Base-by-base conservation (phyloP, 768 basidiomycete genomes). In the Lentinula sp. region DNA sequence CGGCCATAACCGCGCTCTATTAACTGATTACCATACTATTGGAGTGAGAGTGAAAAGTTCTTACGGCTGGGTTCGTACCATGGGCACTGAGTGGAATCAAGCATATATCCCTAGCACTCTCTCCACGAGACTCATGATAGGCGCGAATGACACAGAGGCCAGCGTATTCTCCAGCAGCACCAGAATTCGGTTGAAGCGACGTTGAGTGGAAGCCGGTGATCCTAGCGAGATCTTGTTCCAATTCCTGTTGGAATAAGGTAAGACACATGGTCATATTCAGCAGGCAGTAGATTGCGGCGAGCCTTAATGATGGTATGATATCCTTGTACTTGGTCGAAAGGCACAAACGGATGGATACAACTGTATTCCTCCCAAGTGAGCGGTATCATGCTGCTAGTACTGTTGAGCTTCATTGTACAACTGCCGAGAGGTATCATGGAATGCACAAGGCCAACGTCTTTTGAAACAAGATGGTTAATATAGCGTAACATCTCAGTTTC, bases 401-500 rank as follows among this genome's bases (percentile, higher is more conserved):
- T 94, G 77, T 99, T 99, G 60, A 99, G 82, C 76, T 98, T 97
- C 95, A 96, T 97, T 6, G 95, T 96, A 74, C 95, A 95, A 71
- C 93, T 95, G 61, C 95, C 95, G 3, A 95, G 84, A 12, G 93
- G 88, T 66, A 97, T 98, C 93, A 98, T 98, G 49, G 93, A 85
- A 71, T 99, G 97, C 8, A 92, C 90, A 36, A 99, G 87, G 33
- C 93, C 89, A 61, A 98, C 84, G 70, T 99, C 97, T 77, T 98
- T 98, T 41, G 87, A 87, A 62, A 95, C 91, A 53, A 99, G 84
- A 66, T 94, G 90, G 75, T 93, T 85, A 69, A 98, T 92, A 74
- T 98, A 97, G 41, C 97, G 93, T 37, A 99, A 79, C 91, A 99
- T 95, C 76, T 98, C 95, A 0, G 97, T 99, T 79, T 99, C 97